phyloP scores from a whole-genome alignment of 345 rosid species.

The Syzygium aqueum region DNA sequence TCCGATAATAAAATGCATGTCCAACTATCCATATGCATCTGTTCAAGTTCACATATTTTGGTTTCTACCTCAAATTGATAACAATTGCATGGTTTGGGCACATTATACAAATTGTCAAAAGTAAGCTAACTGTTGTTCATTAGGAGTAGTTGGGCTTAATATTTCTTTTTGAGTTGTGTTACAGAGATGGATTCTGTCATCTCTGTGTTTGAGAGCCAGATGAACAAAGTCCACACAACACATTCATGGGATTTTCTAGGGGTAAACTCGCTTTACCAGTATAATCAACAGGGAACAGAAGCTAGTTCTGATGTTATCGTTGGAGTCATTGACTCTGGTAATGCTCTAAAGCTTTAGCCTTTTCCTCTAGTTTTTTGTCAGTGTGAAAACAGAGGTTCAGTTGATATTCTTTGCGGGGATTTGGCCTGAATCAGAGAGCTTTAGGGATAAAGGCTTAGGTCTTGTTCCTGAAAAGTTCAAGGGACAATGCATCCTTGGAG shows the following conservation, averaged over 20 bases:
- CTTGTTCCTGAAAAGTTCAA: conserved; percentile 33
- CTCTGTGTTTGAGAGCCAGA: conserved; percentile 33
- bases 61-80: background rate
- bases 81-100: background rate
- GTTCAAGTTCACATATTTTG: background rate
- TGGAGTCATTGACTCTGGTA: conserved; percentile 38
- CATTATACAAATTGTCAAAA: background rate
- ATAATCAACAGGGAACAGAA: conserved; percentile 5
- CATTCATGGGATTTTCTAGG: conserved; percentile 46
- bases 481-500: conserved; percentile 34
- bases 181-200: conserved; percentile 24
- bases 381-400: background rate
- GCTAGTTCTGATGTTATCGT: conserved; percentile 18
- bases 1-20: conserved; percentile 5
- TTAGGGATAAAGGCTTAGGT: conserved; percentile 22
- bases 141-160: too few species aligned
- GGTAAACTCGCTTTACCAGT: conserved; percentile 6
- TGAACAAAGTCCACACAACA: conserved; percentile 31
- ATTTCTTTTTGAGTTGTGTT: background rate
- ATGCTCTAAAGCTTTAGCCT: background rate
- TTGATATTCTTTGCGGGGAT: conserved; percentile 15
- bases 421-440: conserved; percentile 48
- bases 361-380: background rate
- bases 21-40: background rate
- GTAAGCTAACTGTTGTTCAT: background rate